Conservation (phyloP, 495 filamentous ascomycete species). For the Hypoxylon fragiforme region DNA sequence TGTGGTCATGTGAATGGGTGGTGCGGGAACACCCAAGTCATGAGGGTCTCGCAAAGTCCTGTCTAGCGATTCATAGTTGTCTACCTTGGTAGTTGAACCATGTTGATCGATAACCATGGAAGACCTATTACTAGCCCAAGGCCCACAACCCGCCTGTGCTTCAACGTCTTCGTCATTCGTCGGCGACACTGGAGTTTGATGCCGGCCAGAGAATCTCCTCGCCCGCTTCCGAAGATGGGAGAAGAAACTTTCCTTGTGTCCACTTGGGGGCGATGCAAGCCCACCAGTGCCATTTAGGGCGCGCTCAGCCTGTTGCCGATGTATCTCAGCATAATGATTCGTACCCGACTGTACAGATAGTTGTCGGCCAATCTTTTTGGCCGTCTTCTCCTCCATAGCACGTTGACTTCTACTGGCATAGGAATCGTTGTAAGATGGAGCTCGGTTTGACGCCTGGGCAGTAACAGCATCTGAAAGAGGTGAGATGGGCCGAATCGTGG, state of each 20-base stretch:
- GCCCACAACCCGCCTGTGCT: slow-evolving; percentile 85
- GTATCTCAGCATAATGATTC: slow-evolving; percentile 83
- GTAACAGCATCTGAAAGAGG: slow-evolving; percentile 90
- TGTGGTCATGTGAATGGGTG: slow-evolving; percentile 57
- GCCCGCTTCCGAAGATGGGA: slow-evolving; percentile 95
- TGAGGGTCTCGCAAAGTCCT: slow-evolving; percentile 74
- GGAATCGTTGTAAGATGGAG: slow-evolving; percentile 53
- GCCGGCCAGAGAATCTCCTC: slow-evolving; percentile 85
- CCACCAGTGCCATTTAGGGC: slow-evolving; percentile 82
- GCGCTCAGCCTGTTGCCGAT: slow-evolving; percentile 88
- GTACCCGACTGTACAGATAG: slow-evolving; percentile 92
- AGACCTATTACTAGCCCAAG: slow-evolving; percentile 81
- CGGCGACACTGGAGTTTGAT: slow-evolving; percentile 74
- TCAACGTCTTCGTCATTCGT: slow-evolving; percentile 78
- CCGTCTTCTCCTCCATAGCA: slow-evolving; percentile 65
- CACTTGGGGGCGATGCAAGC: slow-evolving; percentile 64
- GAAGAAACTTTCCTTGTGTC: slow-evolving; percentile 92
- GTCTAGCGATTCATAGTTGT: slow-evolving; percentile 73
- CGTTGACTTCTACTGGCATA: slow-evolving; percentile 38
- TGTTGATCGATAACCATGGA: slow-evolving; percentile 78
- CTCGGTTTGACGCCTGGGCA: slow-evolving; percentile 70
- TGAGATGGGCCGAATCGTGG: slow-evolving; percentile 93
- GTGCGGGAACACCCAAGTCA: slow-evolving; percentile 60
- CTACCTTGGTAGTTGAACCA: slow-evolving; percentile 57
- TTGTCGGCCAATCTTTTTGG: slow-evolving; percentile 95